Conservation (phyloP, 129 eudicot genomes). For the Smallanthus sonchifolius region DNA sequence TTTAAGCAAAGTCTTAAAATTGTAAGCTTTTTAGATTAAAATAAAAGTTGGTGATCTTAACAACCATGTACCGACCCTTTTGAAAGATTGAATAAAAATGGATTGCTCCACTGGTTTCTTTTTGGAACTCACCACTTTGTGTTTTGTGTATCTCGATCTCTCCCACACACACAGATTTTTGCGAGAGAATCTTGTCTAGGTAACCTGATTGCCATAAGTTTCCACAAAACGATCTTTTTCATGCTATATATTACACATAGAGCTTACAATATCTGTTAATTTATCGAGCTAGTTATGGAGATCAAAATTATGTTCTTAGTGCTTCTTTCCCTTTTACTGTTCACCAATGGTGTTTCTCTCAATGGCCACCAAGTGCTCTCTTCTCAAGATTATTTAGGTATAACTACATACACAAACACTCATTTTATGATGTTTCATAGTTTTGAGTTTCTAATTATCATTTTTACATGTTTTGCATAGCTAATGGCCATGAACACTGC, state of each 20-base stretch:
- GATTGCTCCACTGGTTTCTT: constrained; percentile 31
- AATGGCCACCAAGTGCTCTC: constrained; percentile 6
- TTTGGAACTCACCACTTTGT: constrained; percentile 52
- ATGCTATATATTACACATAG: background rate
- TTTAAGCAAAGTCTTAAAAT: no score
- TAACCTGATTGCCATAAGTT: constrained; percentile 26
- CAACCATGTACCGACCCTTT: background rate
- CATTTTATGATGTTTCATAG: background rate
- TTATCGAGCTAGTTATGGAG: constrained; percentile 17
- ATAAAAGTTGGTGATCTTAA: no score
- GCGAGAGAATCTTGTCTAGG: constrained; percentile 7
- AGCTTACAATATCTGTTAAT: background rate
- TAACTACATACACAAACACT: background rate
- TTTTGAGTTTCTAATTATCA: background rate
- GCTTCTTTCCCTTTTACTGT: constrained; percentile 23
- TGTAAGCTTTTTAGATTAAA: no score
- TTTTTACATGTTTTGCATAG: constrained; percentile 11
- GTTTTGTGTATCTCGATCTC: constrained; percentile 41
- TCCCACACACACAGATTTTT: constrained; percentile 7
- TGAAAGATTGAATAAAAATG: constrained; percentile 14
- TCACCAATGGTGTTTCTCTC: constrained; percentile 18
- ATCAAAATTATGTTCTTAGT: background rate
- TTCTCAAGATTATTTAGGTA: constrained; percentile 29
- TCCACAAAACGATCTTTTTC: constrained; percentile 13
- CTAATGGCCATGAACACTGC: constrained; percentile 5